Evolutionary conservation across 768 basidiomycete genomes (phyloP).

Genomic region (Podaxis pistillaris): DNA sequence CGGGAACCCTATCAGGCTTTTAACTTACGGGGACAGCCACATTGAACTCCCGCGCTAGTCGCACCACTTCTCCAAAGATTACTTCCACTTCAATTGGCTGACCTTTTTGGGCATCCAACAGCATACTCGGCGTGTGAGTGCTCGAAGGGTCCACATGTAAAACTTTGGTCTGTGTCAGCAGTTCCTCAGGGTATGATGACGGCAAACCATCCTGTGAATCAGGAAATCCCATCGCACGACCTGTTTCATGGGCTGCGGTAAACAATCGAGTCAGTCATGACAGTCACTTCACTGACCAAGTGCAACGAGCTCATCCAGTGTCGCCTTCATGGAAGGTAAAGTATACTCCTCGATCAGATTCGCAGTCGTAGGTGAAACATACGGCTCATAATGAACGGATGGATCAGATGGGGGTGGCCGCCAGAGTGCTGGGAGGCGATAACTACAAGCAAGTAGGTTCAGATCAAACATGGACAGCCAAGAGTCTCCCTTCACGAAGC

Average conservation of each 20-base stretch:
- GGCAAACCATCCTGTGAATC: slow-evolving; percentile 46
- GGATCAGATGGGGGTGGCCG: slow-evolving; percentile 40
- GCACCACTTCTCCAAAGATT: slow-evolving; percentile 60
- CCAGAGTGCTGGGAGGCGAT: slow-evolving; percentile 51
- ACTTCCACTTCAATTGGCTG: slow-evolving; percentile 67
- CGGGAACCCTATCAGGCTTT: background rate
- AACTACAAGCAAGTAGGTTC: slow-evolving; percentile 21
- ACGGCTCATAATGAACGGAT: slow-evolving; percentile 31
- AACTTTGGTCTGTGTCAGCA: slow-evolving; percentile 36
- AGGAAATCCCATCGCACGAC: slow-evolving; percentile 45
- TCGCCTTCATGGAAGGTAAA: slow-evolving; percentile 33
- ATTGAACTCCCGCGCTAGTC: slow-evolving; percentile 43
- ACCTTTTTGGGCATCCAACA: slow-evolving; percentile 52
- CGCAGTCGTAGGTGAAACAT: slow-evolving; percentile 28
- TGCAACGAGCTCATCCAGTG: slow-evolving; percentile 38
- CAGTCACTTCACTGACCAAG: slow-evolving; percentile 23
- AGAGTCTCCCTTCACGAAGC: background rate
- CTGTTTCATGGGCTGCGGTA: slow-evolving; percentile 21
- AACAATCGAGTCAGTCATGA: background rate
- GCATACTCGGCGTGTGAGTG: slow-evolving; percentile 58
- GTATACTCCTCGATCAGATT: slow-evolving; percentile 31
- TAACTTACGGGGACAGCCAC: slow-evolving; percentile 52
- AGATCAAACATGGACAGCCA: slow-evolving; percentile 12
- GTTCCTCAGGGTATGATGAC: slow-evolving; percentile 35
- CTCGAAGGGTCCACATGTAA: slow-evolving; percentile 42